Evolutionary conservation across 2,329 filamentous ascomycete genomes (phyloP), one percentile per base, ranked within the genome.

Genomic region (Diaporthe citriasiana): DNA sequence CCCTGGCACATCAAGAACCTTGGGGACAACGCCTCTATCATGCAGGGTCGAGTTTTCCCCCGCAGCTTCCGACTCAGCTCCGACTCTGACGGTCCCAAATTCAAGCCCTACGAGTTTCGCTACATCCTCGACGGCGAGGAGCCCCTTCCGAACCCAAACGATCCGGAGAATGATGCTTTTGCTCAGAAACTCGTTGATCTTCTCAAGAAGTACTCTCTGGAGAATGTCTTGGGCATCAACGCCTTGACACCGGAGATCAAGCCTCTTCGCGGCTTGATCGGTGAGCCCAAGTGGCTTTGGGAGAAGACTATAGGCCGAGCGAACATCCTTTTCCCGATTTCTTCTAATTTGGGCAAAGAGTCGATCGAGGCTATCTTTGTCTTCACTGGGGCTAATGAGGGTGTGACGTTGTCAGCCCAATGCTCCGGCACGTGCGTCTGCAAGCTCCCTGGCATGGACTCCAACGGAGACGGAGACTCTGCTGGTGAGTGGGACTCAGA

Each of bases 201-300:
- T 19, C 33, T 68, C 12, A 17, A 55, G 13, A 17, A 55, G 47
- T n/a, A 53, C 7, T 35, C 30, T 12, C 33, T 68, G n/a, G 22
- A 17, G 9, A 38, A 55, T 12, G 63, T 68, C 30, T 38, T 68
- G 63, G 63, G 63, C 2, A 50, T 68, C 33, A 51, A 53, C 13
- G 63, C 63, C 45, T 38, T 68, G n/a, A 38, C 63, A 10, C 45
- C 63, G 5, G 63, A 68, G 47, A 22, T 68, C 63, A 68, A 68
- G 17, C 47, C 63, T 35, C 47, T 17, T 13, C 47, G 51, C 5
- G 47, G 47, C 47, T 27, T 27, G 7, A 15, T 27, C 4, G 63
- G 51, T 10, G 22, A 68, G 22, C 63, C 47, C 15, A 42, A 19
- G 33, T 68, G 63, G 63, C 47, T 27, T n/a, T 68, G 47, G 47